Base-by-base conservation (phyloP, 129 eudicot species). In the Lonicera japonica region DNA sequence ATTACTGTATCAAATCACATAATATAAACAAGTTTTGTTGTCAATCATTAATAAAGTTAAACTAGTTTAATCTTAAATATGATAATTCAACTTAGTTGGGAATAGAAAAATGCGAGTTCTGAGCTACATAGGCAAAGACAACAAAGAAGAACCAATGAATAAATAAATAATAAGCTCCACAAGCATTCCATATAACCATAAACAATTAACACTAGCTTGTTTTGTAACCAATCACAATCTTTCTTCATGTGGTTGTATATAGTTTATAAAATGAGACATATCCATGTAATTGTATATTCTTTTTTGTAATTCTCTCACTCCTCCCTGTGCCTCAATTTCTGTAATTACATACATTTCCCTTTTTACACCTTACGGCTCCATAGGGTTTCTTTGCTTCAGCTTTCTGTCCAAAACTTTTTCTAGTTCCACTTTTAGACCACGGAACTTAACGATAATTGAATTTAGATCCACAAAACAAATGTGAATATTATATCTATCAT, bases 331-430 rank as follows among this genome's bases (percentile, higher is more conserved):
- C 68, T 79, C 77, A 62, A 46, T 56, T 29, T 70, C 71, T 77
- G 75, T 84, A 85, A 82, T 77, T 84, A 88, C 87, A 82, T 84
- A 88, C 87, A 82, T 59, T 74, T 56, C 68, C 82, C 90, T 75
- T 73, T 74, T 80, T 53, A 14, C 47, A 69, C 95, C 86, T 86
- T 81, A 67, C 83, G 83, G 88, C 81, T 79, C 72, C 81, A 82
- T 63, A 75, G 82, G 89, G 47, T 21, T 43, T 43, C 50, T 43
- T 43, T 43, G 50, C 73, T 76, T 74, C 74, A 23, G 48, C 65
- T 68, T 19, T 73, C 85, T 75, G 76, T 79, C 76, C 76, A 79
- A 87, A 81, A 72, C 86, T 81, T 71, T 68, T 39, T 22, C 39
- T 40, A 29, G n/a, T 43, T 73, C 73, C 73, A 70, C 69, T 46